phyloP scores from a whole-genome alignment of 2,329 filamentous ascomycete species.

The Aspergillus sp. region DNA sequence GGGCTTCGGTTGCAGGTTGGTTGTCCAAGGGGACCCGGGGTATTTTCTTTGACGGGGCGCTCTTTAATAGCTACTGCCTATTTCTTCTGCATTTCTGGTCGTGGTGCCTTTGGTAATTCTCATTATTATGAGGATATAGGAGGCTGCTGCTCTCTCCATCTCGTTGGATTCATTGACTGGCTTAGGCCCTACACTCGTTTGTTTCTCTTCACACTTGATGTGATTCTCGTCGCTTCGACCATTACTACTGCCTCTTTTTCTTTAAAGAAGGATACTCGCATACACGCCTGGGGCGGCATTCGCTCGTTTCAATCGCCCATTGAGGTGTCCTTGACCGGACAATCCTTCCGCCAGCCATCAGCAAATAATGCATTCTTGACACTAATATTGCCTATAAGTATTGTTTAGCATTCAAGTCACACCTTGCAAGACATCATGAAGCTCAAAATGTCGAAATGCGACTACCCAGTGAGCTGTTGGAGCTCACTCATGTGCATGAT shows the following conservation, averaged over 20 bases:
- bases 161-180: neutral
- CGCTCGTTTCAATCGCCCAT: too few relatives aligned
- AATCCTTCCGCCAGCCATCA: too few relatives aligned
- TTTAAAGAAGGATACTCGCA: too few relatives aligned
- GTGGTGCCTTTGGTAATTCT: too few relatives aligned
- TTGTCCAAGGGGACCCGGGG: neutral
- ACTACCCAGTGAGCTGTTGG: neutral
- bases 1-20: neutral
- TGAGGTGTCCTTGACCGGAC: neutral
- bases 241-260: neutral
- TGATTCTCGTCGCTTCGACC: neutral
- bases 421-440: neutral
- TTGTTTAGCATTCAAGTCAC: neutral
- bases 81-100: too few relatives aligned
- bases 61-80: neutral
- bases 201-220: neutral
- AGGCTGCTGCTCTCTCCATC: too few relatives aligned
- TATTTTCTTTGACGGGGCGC: neutral
- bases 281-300: too few relatives aligned
- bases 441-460: neutral
- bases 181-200: neutral
- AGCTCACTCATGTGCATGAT: neutral
- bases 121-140: too few relatives aligned
- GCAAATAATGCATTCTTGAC: neutral
- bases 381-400: too few relatives aligned